Percentiles rank a stretch among this genome's conserved stretches.
Evolutionary conservation across 1,139 yeast species (phyloP).

Genomic region (Lodderomyces parapsilosis): DNA sequence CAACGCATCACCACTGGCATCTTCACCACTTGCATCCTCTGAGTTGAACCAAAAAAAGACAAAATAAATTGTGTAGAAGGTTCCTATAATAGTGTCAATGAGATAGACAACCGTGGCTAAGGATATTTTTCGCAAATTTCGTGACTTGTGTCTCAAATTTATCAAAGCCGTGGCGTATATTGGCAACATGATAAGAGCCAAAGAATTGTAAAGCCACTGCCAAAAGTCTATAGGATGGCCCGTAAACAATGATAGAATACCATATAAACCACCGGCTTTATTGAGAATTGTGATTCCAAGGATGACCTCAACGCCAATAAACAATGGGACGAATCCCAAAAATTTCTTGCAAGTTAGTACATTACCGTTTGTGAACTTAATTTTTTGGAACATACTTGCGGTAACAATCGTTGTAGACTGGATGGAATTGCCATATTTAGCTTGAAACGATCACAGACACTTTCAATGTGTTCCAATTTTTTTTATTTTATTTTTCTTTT

Average conservation of each 20-base stretch:
- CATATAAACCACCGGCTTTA: conserved; percentile 88
- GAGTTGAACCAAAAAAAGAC: conserved; percentile 70
- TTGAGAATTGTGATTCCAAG: conserved; percentile 79
- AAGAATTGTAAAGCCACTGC: conserved; percentile 80
- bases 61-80: conserved; percentile 72
- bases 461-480: too few relatives aligned
- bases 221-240: conserved; percentile 82
- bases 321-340: conserved; percentile 67
- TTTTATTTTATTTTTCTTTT: conserved; percentile 4
- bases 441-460: too few relatives aligned
- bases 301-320: conserved; percentile 82
- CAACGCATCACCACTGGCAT: conserved; percentile 12
- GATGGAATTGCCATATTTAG: conserved; percentile 18
- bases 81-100: conserved; percentile 65
- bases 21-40: conserved; percentile 27
- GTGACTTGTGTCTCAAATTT: conserved; percentile 30
- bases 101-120: conserved; percentile 63
- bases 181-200: conserved; percentile 65
- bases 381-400: conserved; percentile 24
- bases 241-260: conserved; percentile 80
- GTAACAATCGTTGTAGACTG: conserved; percentile 19
- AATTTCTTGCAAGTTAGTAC: conserved; percentile 40
- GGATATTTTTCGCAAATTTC: conserved; percentile 47
- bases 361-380: not conserved
- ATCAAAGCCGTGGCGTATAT: conserved; percentile 62